Base-by-base conservation (phyloP, 2,329 filamentous ascomycete genomes). In the Colletotrichum sp. region DNA sequence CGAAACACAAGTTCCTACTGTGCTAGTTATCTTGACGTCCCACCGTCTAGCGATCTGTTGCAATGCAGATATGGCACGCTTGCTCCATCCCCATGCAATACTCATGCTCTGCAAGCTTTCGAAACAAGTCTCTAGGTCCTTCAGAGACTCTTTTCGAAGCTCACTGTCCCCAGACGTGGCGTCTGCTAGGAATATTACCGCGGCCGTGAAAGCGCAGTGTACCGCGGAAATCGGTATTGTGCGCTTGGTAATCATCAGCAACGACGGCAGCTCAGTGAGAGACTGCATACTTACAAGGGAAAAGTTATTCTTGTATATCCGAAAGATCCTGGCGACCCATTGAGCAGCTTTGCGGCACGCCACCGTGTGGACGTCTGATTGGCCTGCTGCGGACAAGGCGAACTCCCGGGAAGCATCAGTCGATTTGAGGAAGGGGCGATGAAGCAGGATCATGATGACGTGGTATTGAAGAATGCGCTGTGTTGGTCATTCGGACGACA, bases 1-100 rank as follows among this genome's bases (percentile, higher is more conserved):
- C 36, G 0, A 3, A 39, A 18, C 16, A 18, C 36, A 39, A 39
- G 8, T 39, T 39, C 36, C 16, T 0, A 0, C 36, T 39, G 0
- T 39, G 36, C 36, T 39, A 0, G 36, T 39, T 3, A 18, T 39
- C 8, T 39, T 1, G 8, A 39, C 36, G 36, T 10, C 36, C 36
- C 36, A 39, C 36, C 36, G 36, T 10, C 16, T 39, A 39, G 36
- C 36, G 16, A 39, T 39, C 36, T 39, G 36, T 39, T 39, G 5
- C 1, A 39, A 39, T 2, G 36, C 36, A 39, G 36, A 39, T 39
- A 39, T 18, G 36, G 36, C 36, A 39, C 36, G 36, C 36, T 39
- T 39, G 36, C 36, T 39, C 36, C 36, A 39, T 0, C 36, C 36
- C 36, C 36, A 39, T 10, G 36, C 16, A 5, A 44, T 18, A 10